phyloP scores from a whole-genome alignment of 495 filamentous ascomycete species.

The Penicillium arizonense region DNA sequence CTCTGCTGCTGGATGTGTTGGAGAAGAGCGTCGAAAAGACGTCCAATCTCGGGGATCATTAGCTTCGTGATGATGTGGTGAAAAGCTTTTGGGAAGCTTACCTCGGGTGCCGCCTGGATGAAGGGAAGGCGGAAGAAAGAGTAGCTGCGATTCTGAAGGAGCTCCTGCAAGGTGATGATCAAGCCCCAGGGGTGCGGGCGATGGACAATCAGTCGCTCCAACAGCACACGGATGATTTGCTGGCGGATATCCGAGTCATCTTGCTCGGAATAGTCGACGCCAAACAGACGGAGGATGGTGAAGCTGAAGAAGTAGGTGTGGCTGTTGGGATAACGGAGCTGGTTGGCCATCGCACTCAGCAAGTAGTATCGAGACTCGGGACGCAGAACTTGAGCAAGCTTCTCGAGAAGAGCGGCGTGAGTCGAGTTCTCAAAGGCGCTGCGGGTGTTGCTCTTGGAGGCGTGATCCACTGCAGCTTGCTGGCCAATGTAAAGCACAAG shows the following conservation, averaged over 20 bases:
- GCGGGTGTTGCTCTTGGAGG: slow-evolving; percentile 54
- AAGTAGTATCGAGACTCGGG: slow-evolving; percentile 85
- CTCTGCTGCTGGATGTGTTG: slow-evolving; percentile 52
- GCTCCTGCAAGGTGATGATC: slow-evolving; percentile 84
- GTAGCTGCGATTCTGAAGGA: slow-evolving; percentile 85
- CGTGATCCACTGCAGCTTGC: slow-evolving; percentile 57
- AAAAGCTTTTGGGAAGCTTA: slow-evolving; percentile 33
- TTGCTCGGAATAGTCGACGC: slow-evolving; percentile 69
- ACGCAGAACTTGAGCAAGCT: slow-evolving; percentile 67
- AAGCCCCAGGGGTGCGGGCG: slow-evolving; percentile 97
- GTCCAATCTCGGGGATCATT: slow-evolving; percentile 39
- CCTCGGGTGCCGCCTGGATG: slow-evolving; percentile 83
- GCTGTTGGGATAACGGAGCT: slow-evolving; percentile 85
- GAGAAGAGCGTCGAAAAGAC: slow-evolving; percentile 49
- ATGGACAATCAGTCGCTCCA: slow-evolving; percentile 85
- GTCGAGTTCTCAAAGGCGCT: slow-evolving; percentile 69
- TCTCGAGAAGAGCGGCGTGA: slow-evolving; percentile 73
- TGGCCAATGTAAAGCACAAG: slow-evolving; percentile 80
- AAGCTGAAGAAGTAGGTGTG: slow-evolving; percentile 93
- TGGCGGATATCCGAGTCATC: slow-evolving; percentile 82
- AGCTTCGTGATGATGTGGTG: not conserved
- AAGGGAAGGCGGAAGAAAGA: slow-evolving; percentile 91
- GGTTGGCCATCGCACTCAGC: slow-evolving; percentile 80
- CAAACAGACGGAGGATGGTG: slow-evolving; percentile 83
- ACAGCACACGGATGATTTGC: slow-evolving; percentile 80